Percentiles rank a stretch among this genome's conserved stretches.
Evolutionary conservation across 2,329 filamentous ascomycete genomes (phyloP).

Genomic region (Microsporum ferrugineum): DNA sequence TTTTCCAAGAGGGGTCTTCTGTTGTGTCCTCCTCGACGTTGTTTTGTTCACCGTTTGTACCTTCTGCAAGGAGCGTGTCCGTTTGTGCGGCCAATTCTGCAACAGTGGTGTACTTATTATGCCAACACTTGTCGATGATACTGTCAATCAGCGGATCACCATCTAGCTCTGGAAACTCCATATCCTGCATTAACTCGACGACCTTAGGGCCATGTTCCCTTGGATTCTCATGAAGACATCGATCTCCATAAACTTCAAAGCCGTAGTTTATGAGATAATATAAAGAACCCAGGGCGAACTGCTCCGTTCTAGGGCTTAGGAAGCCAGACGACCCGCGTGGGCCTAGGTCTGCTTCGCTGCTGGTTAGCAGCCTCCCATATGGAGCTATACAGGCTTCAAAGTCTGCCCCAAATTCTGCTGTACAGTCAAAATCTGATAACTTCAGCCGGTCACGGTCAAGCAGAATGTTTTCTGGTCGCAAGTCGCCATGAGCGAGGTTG

Average conservation of each 20-base stretch:
- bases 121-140: conserved; percentile 13
- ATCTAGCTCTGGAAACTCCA: conserved; percentile 17
- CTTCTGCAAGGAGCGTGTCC: neutral
- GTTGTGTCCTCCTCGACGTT: neutral
- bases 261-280: conserved; percentile 26
- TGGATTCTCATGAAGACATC: conserved; percentile 18
- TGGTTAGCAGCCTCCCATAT: conserved; percentile 20
- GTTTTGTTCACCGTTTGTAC: neutral
- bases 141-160: conserved; percentile 18
- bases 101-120: conserved; percentile 5
- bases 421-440: conserved; percentile 23
- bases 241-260: conserved; percentile 23
- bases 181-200: neutral
- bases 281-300: conserved; percentile 24
- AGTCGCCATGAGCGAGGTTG: conserved; percentile 23
- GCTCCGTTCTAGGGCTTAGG: conserved; percentile 22
- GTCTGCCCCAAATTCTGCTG: conserved; percentile 18
- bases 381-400: conserved; percentile 19
- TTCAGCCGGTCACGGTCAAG: conserved; percentile 22
- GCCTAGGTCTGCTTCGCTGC: neutral
- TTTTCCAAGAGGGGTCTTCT: neutral
- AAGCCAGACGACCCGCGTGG: conserved; percentile 14
- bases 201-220: conserved; percentile 16
- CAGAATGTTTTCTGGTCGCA: conserved; percentile 24
- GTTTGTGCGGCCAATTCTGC: conserved; percentile 2